phyloP scores from a whole-genome alignment of 495 filamentous ascomycete genomes.

The Penicillium diatomitis region DNA sequence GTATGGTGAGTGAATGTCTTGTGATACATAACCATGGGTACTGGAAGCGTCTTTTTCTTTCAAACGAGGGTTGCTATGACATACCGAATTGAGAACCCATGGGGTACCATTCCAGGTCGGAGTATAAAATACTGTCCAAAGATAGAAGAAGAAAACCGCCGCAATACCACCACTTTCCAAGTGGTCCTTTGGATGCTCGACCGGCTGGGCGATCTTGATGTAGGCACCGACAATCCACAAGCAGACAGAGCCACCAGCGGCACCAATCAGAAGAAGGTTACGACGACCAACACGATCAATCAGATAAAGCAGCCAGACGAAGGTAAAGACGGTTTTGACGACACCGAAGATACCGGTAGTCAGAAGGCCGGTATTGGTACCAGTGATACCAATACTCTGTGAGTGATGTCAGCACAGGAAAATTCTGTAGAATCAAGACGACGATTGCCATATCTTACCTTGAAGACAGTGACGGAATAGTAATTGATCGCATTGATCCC shows the following conservation, averaged over 20 bases:
- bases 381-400: slow-evolving; percentile 46
- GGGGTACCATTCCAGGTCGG: slow-evolving; percentile 67
- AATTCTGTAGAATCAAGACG: neutral
- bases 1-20: neutral
- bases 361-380: slow-evolving; percentile 39
- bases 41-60: too few relatives aligned
- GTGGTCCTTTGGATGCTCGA: slow-evolving; percentile 21
- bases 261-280: slow-evolving; percentile 62
- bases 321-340: slow-evolving; percentile 50
- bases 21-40: too few relatives aligned
- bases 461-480: slow-evolving; percentile 53
- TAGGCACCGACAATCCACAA: slow-evolving; percentile 69
- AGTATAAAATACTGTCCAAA: slow-evolving; percentile 72
- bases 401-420: neutral
- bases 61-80: neutral
- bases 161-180: slow-evolving; percentile 52
- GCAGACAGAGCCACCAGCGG: slow-evolving; percentile 55
- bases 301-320: slow-evolving; percentile 57
- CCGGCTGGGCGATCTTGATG: slow-evolving; percentile 52
- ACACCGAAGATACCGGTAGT: slow-evolving; percentile 48
- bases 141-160: slow-evolving; percentile 72
- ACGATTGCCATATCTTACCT: slow-evolving; percentile 6
- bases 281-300: slow-evolving; percentile 65
- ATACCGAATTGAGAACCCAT: slow-evolving; percentile 53
- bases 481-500: slow-evolving; percentile 68